Conservation (phyloP, 306 rosid genomes). For the Cicer judaicum region DNA sequence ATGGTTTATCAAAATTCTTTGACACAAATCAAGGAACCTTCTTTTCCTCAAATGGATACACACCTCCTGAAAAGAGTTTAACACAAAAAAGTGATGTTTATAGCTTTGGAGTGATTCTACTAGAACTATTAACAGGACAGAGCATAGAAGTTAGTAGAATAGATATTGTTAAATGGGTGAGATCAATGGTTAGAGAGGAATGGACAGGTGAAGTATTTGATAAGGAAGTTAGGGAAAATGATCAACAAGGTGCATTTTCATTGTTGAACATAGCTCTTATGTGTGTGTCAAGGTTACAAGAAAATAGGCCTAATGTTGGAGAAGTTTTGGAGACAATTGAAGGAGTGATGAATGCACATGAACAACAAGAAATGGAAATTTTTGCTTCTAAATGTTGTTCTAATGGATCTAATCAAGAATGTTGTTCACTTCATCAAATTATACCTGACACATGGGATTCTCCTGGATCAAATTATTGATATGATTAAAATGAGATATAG, state of each 20-base stretch:
- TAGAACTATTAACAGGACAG: constrained; percentile 69
- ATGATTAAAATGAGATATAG: background rate
- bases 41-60: constrained; percentile 57
- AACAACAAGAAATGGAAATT: constrained; percentile 47
- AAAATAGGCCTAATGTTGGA: constrained; percentile 55
- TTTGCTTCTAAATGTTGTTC: constrained; percentile 33
- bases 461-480: constrained; percentile 70
- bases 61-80: constrained; percentile 65
- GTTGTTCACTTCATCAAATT: constrained; percentile 62
- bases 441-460: constrained; percentile 76
- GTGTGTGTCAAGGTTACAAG: constrained; percentile 61
- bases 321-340: constrained; percentile 66
- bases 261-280: constrained; percentile 49
- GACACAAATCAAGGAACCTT: constrained; percentile 50
- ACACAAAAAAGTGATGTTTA: constrained; percentile 68
- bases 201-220: constrained; percentile 92
- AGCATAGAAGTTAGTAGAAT: constrained; percentile 59
- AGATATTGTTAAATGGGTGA: constrained; percentile 82
- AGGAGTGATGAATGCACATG: constrained; percentile 50
- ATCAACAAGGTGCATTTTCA: constrained; percentile 55
- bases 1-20: constrained; percentile 63
- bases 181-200: constrained; percentile 76
- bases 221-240: constrained; percentile 53
- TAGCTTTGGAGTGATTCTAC: constrained; percentile 72
- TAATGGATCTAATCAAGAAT: constrained; percentile 43